phyloP scores from a whole-genome alignment of 352 stramenopile species.

The Pythium brachiatum region DNA sequence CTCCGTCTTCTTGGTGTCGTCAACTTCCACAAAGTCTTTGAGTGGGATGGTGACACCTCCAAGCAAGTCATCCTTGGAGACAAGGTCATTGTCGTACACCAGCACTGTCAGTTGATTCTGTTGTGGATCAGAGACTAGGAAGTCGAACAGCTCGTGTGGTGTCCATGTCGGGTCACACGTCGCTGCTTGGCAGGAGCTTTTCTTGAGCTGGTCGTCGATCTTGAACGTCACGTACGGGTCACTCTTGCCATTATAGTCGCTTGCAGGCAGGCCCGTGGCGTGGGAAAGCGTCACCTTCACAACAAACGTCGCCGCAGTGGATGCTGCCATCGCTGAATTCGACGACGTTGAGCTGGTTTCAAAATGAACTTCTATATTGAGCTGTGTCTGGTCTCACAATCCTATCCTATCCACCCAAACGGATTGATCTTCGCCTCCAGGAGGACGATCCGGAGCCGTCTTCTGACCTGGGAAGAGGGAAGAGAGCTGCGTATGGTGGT shows the following conservation, averaged over 20 bases:
- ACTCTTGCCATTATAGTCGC: slow-evolving; percentile 32
- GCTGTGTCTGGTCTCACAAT: neutral
- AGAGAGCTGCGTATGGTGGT: too few species aligned
- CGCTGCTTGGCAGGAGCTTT: slow-evolving; percentile 24
- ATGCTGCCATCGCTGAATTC: neutral
- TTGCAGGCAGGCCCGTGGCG: slow-evolving; percentile 27
- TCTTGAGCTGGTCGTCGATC: slow-evolving; percentile 21
- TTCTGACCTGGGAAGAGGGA: neutral
- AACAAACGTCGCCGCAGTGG: neutral
- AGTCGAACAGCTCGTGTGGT: slow-evolving; percentile 35
- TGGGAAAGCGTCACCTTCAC: slow-evolving; percentile 33
- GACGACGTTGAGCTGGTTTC: neutral
- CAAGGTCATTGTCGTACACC: slow-evolving; percentile 33
- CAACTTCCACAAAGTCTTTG: slow-evolving; percentile 8
- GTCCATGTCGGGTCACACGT: slow-evolving; percentile 34
- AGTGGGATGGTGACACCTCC: slow-evolving; percentile 28
- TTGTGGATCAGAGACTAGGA: slow-evolving; percentile 27
- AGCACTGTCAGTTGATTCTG: slow-evolving; percentile 19
- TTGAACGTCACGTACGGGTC: slow-evolving; percentile 37
- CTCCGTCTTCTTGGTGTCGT: neutral
- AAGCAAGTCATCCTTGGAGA: slow-evolving; percentile 29
- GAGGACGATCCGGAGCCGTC: too few species aligned
- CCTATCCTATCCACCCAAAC: neutral
- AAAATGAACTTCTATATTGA: neutral
- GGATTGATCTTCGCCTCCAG: too few species aligned